Percentiles rank a stretch among this genome's conserved stretches.
Conservation (phyloP, 2,329 filamentous ascomycete genomes). For the Pezicula rhizophila region DNA sequence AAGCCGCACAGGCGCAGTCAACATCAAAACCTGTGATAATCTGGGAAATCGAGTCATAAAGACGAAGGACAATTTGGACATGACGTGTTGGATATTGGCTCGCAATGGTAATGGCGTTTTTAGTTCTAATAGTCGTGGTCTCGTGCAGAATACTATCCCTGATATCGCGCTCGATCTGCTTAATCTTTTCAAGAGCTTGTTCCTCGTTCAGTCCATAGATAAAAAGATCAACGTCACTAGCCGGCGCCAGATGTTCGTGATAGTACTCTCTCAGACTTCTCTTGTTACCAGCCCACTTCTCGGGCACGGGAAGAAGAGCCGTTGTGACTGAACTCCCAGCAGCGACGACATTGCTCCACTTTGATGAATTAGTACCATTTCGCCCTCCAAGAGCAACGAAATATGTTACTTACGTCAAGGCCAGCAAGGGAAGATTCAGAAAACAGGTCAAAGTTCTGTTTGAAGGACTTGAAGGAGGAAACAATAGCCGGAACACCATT, state of each 20-base stretch:
- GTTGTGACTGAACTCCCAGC: conserved; percentile 79
- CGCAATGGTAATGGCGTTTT: conserved; percentile 80
- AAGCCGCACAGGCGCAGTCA: conserved; percentile 76
- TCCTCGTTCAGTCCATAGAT: conserved; percentile 74
- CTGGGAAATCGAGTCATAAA: conserved; percentile 79
- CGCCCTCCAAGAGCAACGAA: too few relatives aligned
- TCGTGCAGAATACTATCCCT: conserved; percentile 75
- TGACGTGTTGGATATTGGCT: conserved; percentile 80
- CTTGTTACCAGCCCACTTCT: conserved; percentile 56
- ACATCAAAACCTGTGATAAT: conserved; percentile 87
- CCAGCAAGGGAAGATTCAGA: conserved; percentile 72
- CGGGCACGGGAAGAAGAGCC: conserved; percentile 65
- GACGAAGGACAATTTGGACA: conserved; percentile 75
- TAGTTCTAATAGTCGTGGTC: conserved; percentile 77
- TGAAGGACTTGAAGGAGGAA: conserved; percentile 61
- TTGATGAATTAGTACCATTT: too few relatives aligned
- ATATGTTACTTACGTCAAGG: conserved; percentile 40
- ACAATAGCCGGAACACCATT: conserved; percentile 65
- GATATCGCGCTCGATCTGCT: conserved; percentile 70
- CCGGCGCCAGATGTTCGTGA: conserved; percentile 73
- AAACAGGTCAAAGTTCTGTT: conserved; percentile 74
- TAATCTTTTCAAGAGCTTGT: conserved; percentile 76
- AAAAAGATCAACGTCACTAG: conserved; percentile 83
- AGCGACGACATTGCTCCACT: conserved; percentile 74
- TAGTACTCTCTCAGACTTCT: conserved; percentile 65